Conservation (phyloP, 176 grass and related monocot species). For the Oryza meridionalis region DNA sequence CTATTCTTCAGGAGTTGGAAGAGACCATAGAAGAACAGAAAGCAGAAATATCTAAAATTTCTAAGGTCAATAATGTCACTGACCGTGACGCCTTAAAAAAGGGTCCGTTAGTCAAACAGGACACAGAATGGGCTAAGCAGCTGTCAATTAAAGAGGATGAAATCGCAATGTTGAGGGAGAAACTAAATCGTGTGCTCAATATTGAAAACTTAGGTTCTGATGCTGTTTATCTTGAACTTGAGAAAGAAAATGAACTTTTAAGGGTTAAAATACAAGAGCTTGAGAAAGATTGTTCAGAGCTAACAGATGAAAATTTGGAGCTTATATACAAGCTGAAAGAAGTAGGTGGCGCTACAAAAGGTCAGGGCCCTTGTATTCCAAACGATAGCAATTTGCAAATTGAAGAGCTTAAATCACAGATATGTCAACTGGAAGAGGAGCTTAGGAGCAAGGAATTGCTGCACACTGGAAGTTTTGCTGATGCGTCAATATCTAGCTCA, state of each 20-base stretch:
- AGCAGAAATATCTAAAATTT: slow-evolving; percentile 59
- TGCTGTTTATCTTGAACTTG: slow-evolving; percentile 54
- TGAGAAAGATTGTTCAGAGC: slow-evolving; percentile 85
- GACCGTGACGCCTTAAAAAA: slow-evolving; percentile 33
- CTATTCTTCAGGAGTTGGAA: slow-evolving; percentile 89
- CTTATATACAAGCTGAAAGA: slow-evolving; percentile 81
- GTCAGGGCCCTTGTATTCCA: slow-evolving; percentile 43
- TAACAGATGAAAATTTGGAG: slow-evolving; percentile 95
- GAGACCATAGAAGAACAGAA: slow-evolving; percentile 78
- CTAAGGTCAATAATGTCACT: slow-evolving; percentile 36
- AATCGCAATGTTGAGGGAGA: slow-evolving; percentile 65
- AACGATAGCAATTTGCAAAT: slow-evolving; percentile 44
- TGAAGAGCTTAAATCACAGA: slow-evolving; percentile 49
- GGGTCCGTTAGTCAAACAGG: slow-evolving; percentile 36
- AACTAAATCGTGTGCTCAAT: slow-evolving; percentile 54
- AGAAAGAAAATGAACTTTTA: slow-evolving; percentile 73
- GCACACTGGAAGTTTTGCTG: slow-evolving; percentile 34
- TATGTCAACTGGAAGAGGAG: slow-evolving; percentile 56
- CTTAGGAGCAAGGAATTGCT: slow-evolving; percentile 51
- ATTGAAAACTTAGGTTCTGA: slow-evolving; percentile 44
- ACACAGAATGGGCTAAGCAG: slow-evolving; percentile 50
- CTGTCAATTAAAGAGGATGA: slow-evolving; percentile 77
- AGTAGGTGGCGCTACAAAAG: slow-evolving; percentile 35
- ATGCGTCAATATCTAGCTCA: slow-evolving; percentile 44
- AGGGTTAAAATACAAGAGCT: slow-evolving; percentile 85